phyloP scores from a whole-genome alignment of 2,329 filamentous ascomycete species.

The Piedraia hortae region DNA sequence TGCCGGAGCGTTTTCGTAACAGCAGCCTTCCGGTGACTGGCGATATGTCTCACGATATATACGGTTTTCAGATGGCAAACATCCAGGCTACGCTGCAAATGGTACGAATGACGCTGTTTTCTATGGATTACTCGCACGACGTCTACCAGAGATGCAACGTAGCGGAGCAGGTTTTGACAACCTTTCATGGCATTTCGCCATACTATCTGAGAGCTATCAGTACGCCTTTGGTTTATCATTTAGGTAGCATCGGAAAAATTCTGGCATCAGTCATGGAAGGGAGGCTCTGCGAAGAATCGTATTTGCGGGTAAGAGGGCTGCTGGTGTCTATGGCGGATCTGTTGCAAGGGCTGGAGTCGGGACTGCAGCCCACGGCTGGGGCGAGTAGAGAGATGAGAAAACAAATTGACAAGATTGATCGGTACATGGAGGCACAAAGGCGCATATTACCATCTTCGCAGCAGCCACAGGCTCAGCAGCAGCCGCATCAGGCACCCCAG shows the following conservation, averaged over 20 bases:
- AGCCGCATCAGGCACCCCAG: slow-evolving; percentile 1
- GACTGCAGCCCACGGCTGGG: slow-evolving; percentile 15
- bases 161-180: slow-evolving; percentile 18
- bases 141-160: slow-evolving; percentile 21
- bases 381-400: slow-evolving; percentile 15
- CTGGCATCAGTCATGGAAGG: slow-evolving; percentile 22
- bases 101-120: slow-evolving; percentile 20
- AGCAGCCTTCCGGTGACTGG: slow-evolving; percentile 8
- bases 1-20: slow-evolving; percentile 11
- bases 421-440: slow-evolving; percentile 14
- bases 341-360: slow-evolving; percentile 18
- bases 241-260: slow-evolving; percentile 22
- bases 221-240: slow-evolving; percentile 21
- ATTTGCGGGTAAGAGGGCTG: slow-evolving; percentile 16
- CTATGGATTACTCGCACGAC: slow-evolving; percentile 4
- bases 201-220: slow-evolving; percentile 22
- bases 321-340: slow-evolving; percentile 20
- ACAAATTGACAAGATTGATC: slow-evolving; percentile 19
- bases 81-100: slow-evolving; percentile 22
- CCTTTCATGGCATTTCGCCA: slow-evolving; percentile 18
- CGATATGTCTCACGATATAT: slow-evolving; percentile 15
- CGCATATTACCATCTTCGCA: slow-evolving; percentile 4
- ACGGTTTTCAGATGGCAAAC: slow-evolving; percentile 24
- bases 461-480: slow-evolving; percentile 1
- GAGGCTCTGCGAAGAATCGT: slow-evolving; percentile 17